Conservation (phyloP, 805 yeast genomes). For the Ogataea allantospora region DNA sequence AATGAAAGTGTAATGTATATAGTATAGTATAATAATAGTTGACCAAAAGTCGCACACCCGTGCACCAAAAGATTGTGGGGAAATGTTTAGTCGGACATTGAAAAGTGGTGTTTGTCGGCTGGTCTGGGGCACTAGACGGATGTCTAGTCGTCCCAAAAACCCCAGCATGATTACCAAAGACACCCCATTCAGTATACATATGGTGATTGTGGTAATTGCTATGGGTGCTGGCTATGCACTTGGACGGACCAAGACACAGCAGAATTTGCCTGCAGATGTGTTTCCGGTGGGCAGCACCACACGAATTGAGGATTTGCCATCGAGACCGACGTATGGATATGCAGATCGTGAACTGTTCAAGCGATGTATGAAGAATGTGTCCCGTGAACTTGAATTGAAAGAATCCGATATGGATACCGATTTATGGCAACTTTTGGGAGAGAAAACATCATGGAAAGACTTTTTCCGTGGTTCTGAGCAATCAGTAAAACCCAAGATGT, state of each 20-base stretch:
- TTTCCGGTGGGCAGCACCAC: constrained; percentile 31
- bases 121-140: neutral
- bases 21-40: neutral
- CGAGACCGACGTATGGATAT: constrained; percentile 16
- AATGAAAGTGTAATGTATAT: constrained; percentile 8
- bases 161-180: constrained; percentile 12
- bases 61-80: constrained; percentile 7
- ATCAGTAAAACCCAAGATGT: constrained; percentile 17
- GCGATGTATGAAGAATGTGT: constrained; percentile 27
- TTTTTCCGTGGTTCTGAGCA: constrained; percentile 24
- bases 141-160: neutral
- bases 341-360: constrained; percentile 28
- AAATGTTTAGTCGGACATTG: constrained; percentile 1
- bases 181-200: constrained; percentile 28
- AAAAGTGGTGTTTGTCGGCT: neutral
- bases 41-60: no score
- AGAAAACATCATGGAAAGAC: constrained; percentile 22
- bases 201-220: constrained; percentile 29
- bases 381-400: constrained; percentile 21
- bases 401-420: constrained; percentile 20
- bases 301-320: constrained; percentile 18
- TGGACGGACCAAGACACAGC: constrained; percentile 26
- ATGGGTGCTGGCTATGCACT: constrained; percentile 36
- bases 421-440: constrained; percentile 20
- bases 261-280: constrained; percentile 30